phyloP scores from a whole-genome alignment of 1,284 basidiomycete species.

The Rhodotorula sp. region DNA sequence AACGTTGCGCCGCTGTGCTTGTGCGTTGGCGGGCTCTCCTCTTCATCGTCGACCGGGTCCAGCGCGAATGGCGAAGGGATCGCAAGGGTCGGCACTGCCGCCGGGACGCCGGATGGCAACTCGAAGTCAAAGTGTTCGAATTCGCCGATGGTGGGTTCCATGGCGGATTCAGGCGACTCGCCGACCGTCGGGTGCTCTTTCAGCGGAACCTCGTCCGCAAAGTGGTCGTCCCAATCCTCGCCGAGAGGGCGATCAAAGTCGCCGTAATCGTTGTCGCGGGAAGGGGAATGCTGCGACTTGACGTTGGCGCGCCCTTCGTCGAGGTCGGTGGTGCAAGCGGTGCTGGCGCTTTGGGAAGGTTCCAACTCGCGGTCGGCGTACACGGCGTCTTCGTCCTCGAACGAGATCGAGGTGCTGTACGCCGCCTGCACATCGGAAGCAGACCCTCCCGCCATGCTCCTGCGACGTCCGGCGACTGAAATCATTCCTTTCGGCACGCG shows the following conservation, averaged over 20 bases:
- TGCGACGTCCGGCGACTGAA: not conserved
- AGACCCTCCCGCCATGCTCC: not conserved
- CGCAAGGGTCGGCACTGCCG: not conserved
- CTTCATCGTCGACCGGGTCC: constrained; percentile 6
- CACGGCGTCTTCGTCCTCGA: constrained; percentile 39
- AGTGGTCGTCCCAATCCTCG: constrained; percentile 22
- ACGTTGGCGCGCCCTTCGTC: not conserved
- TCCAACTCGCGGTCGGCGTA: constrained; percentile 19
- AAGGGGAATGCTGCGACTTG: not conserved
- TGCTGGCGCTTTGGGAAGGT: constrained; percentile 18
- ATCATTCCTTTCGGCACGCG: constrained; percentile 11
- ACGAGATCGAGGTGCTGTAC: constrained; percentile 31
- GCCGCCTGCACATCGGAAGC: not conserved
- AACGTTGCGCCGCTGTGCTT: too few relatives aligned
- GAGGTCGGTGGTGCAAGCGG: constrained; percentile 30
- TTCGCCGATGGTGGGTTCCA: constrained; percentile 26
- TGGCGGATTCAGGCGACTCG: not conserved
- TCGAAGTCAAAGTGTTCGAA: constrained; percentile 26
- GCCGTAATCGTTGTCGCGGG: not conserved
- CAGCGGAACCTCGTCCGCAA: not conserved
- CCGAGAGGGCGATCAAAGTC: not conserved
- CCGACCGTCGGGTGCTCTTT: not conserved
- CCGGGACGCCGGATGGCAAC: not conserved
- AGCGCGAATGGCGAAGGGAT: constrained; percentile 12
- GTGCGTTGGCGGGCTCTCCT: not conserved